Base-by-base conservation (phyloP, 176 grass and related monocot genomes). In the Raddia distichophylla region DNA sequence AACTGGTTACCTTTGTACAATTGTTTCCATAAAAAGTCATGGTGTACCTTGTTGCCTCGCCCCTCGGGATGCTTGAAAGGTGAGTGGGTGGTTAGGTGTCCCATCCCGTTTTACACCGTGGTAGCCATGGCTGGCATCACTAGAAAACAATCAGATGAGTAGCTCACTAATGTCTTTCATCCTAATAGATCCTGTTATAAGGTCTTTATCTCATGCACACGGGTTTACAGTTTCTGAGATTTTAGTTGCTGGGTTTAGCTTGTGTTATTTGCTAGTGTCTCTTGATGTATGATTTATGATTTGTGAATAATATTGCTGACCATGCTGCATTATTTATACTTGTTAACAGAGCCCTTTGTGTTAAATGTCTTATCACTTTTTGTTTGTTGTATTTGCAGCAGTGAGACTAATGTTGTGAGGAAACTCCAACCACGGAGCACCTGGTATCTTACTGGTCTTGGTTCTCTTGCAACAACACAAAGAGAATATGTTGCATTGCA, bases 401-500 rank as follows among this genome's bases (percentile, higher is more conserved):
- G 83, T 58, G 89, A 91, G 76, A 81, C 85, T 79, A 87, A 93
- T 81, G 84, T 93, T 88, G 48, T 96, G 69, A 91, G 80, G 87
- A 99, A 93, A 84, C 97, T 99, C 65, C 86, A 90, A 83, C 83
- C 87, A n/a, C 90, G 90, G 50, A 93, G 80, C 77, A 80, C 78
- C 4, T 99, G 97, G 97, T 93, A 83, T 90, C 67, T 99, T 60
- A 93, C 83, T 19, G 79, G 92, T 88, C 91, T 99, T 27, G 97
- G 97, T 82, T 90, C 97, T 80, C 97, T 99, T 80, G 93, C 97
- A 60, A 99, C 97, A 86, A 99, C 97, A 78, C 97, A 99, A 78
- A 90, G 97, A 62, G 97, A 99, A 88, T 96, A 99, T 73, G 76
- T 99, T 74, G 97, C 91, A 11, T 87, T 99, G 71, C 97, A 99